Evolutionary conservation across 371 early-diverging fungal species (phyloP).

Genomic region (Circinella minor): DNA sequence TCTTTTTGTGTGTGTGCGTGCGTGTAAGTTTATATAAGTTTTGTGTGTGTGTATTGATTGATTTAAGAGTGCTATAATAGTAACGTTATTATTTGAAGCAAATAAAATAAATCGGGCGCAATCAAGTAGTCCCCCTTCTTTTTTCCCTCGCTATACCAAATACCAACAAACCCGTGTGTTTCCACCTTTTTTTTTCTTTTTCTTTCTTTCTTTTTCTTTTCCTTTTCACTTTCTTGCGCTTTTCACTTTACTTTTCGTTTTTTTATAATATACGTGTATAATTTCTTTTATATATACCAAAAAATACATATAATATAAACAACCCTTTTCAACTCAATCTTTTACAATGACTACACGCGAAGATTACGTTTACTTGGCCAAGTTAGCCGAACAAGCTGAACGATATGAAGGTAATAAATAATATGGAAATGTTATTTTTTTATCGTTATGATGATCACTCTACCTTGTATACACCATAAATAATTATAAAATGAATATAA

Average conservation of each 20-base stretch:
- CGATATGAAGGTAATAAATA: constrained; percentile 83
- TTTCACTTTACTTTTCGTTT: background rate
- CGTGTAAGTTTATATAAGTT: background rate
- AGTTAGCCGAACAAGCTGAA: constrained; percentile 99
- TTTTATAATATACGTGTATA: background rate
- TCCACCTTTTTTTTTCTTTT: background rate
- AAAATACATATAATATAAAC: background rate
- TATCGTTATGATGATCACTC: too few relatives aligned
- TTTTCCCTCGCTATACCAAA: too few relatives aligned
- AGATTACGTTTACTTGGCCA: constrained; percentile 85
- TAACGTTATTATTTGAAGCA: background rate
- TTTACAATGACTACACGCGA: constrained; percentile 30
- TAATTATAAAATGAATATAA: background rate
- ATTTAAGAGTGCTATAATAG: too few relatives aligned
- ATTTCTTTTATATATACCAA: too few relatives aligned
- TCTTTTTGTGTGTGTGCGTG: background rate
- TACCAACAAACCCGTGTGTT: constrained; percentile 1
- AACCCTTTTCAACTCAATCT: background rate
- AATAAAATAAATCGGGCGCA: constrained; percentile 1
- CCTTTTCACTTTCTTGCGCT: background rate
- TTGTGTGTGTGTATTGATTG: background rate
- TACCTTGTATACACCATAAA: too few relatives aligned
- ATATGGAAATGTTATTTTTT: background rate
- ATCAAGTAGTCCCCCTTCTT: too few relatives aligned
- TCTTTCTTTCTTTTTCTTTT: background rate